Percentiles rank a stretch among this genome's conserved stretches.
Evolutionary conservation across 805 yeast species (phyloP).

Genomic region (Kurtzmaniella fragi): DNA sequence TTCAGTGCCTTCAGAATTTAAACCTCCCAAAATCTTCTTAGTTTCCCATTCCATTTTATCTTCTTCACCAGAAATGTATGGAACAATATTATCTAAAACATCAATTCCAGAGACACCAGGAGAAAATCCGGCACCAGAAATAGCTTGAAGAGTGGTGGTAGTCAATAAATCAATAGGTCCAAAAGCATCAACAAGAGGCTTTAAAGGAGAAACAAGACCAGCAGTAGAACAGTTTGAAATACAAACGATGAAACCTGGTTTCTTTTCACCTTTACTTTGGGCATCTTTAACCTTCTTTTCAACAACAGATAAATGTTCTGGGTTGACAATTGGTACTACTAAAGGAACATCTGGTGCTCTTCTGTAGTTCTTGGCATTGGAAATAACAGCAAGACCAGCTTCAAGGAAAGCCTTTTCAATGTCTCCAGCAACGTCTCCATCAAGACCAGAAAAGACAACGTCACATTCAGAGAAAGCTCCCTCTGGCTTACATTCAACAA

Average conservation of each 20-base stretch:
- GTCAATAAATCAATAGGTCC: conserved; percentile 88
- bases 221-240: conserved; percentile 98
- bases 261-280: conserved; percentile 47
- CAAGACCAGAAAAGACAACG: conserved; percentile 91
- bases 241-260: conserved; percentile 84
- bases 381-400: conserved; percentile 77
- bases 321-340: conserved; percentile 91
- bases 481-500: conserved; percentile 72
- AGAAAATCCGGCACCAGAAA: conserved; percentile 96
- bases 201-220: conserved; percentile 92
- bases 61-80: conserved; percentile 94
- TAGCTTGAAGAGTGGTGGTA: conserved; percentile 92
- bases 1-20: conserved; percentile 47
- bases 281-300: conserved; percentile 54
- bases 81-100: conserved; percentile 88
- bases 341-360: conserved; percentile 83
- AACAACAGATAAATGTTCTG: conserved; percentile 78
- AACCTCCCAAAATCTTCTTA: conserved; percentile 79
- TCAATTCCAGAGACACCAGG: conserved; percentile 98
- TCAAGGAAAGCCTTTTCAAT: conserved; percentile 83
- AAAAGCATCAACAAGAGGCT: conserved; percentile 83
- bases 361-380: conserved; percentile 96
- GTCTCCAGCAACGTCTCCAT: conserved; percentile 88
- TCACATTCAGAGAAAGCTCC: conserved; percentile 81
- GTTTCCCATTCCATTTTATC: conserved; percentile 99